Evolutionary conservation across 2,329 filamentous ascomycete genomes (phyloP).

Genomic region (Orbilia javanica): DNA sequence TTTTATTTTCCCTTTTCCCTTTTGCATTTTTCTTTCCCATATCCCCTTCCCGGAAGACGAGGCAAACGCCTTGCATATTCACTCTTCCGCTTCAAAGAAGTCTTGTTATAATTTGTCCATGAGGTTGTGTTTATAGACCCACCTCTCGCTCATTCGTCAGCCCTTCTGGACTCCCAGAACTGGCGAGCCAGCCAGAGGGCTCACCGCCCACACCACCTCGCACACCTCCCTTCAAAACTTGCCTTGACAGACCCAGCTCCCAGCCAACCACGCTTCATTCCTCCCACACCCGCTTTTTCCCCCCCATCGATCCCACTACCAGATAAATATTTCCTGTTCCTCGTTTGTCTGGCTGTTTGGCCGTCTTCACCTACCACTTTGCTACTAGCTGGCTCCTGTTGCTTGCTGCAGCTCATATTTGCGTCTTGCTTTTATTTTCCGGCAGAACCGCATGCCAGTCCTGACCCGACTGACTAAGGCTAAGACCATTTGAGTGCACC

Average conservation of each 20-base stretch:
- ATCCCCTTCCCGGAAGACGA: conserved; percentile 17
- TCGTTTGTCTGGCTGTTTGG: conserved; percentile 20
- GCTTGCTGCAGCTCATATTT: conserved; percentile 53
- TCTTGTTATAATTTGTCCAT: conserved; percentile 32
- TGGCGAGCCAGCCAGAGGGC: conserved; percentile 22
- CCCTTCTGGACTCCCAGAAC: conserved; percentile 35
- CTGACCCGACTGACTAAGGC: conserved; percentile 23
- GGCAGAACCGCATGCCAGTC: conserved; percentile 40
- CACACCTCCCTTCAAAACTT: conserved; percentile 36
- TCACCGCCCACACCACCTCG: conserved; percentile 22
- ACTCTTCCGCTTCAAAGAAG: conserved; percentile 1
- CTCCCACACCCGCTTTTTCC: conserved; percentile 47
- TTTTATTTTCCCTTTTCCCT: not conserved
- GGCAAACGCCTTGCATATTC: conserved; percentile 11
- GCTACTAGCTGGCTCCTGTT: conserved; percentile 38
- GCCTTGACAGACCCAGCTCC: conserved; percentile 38
- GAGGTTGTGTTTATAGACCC: conserved; percentile 57
- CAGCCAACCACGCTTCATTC: conserved; percentile 54
- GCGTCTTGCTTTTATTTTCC: conserved; percentile 56
- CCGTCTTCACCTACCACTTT: conserved; percentile 41
- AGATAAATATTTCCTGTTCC: conserved; percentile 21
- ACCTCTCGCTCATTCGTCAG: conserved; percentile 58
- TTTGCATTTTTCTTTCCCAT: conserved; percentile 19
- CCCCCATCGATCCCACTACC: conserved; percentile 24
- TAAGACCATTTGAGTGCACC: conserved; percentile 32